Evolutionary conservation across 2,329 filamentous ascomycete genomes (phyloP).

Genomic region (Arthrobotrys pseudoclavata): DNA sequence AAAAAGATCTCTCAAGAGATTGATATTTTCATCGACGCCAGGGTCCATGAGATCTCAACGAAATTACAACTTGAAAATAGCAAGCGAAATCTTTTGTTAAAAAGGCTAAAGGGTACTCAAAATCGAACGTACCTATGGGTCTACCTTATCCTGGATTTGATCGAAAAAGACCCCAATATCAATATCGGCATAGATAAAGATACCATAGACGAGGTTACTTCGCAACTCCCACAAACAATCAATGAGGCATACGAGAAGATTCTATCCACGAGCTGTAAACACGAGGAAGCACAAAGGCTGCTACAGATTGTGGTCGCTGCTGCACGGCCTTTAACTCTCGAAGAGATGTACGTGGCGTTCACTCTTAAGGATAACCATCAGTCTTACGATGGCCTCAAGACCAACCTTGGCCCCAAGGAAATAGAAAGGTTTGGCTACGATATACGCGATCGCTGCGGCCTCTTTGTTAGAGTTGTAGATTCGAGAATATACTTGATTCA

Average conservation of each 20-base stretch:
- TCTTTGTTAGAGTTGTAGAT: slow-evolving; percentile 66
- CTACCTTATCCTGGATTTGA: slow-evolving; percentile 65
- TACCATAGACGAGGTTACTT: slow-evolving; percentile 44
- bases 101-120: slow-evolving; percentile 54
- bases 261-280: slow-evolving; percentile 64
- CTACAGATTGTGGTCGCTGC: slow-evolving; percentile 66
- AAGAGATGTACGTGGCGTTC: slow-evolving; percentile 65
- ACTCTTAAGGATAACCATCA: slow-evolving; percentile 52
- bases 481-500: slow-evolving; percentile 66
- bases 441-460: slow-evolving; percentile 65
- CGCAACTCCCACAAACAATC: slow-evolving; percentile 64
- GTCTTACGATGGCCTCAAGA: slow-evolving; percentile 55
- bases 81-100: slow-evolving; percentile 52
- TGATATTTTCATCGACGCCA: slow-evolving; percentile 65
- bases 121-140: slow-evolving; percentile 67
- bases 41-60: slow-evolving; percentile 62
- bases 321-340: slow-evolving; percentile 64
- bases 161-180: slow-evolving; percentile 61
- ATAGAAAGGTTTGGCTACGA: slow-evolving; percentile 43
- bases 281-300: slow-evolving; percentile 63
- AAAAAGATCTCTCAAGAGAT: slow-evolving; percentile 66
- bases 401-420: slow-evolving; percentile 40
- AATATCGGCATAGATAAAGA: slow-evolving; percentile 59
- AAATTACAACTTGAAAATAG: slow-evolving; percentile 56
- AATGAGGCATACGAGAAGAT: slow-evolving; percentile 66